A percentile compares a stretch with the other conserved stretches of the same genome.
Conservation (phyloP, 2,329 filamentous ascomycete species). For the Clarireedia sp. region DNA sequence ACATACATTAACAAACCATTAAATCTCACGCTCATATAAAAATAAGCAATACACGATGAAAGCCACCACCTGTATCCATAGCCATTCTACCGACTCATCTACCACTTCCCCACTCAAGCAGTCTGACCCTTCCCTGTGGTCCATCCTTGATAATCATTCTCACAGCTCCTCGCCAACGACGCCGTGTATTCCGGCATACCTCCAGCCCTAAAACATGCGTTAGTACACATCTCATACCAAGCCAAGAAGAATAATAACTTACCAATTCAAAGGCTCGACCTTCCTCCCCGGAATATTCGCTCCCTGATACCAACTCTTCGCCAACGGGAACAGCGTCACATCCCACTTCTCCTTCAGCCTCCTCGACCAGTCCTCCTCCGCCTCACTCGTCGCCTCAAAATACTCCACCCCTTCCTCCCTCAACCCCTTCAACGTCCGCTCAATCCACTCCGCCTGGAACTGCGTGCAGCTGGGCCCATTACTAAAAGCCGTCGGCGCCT, state of each 20-base stretch:
- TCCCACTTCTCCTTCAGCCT: constrained; percentile 27
- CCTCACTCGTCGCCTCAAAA: constrained; percentile 28
- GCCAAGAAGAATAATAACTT: background rate
- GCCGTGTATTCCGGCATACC: constrained; percentile 7
- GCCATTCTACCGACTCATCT: too few relatives aligned
- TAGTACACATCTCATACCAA: background rate
- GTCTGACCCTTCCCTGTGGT: background rate
- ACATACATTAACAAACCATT: too few relatives aligned
- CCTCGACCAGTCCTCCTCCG: constrained; percentile 30
- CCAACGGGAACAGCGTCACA: constrained; percentile 28
- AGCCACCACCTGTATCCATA: too few relatives aligned
- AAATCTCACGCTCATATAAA: too few relatives aligned
- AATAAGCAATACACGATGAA: too few relatives aligned
- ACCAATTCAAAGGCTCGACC: constrained; percentile 31
- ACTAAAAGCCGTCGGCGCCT: constrained; percentile 32
- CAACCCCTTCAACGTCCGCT: constrained; percentile 28
- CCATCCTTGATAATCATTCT: constrained; percentile 11
- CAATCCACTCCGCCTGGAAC: constrained; percentile 35
- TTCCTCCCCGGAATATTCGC: constrained; percentile 35
- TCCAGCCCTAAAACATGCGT: background rate
- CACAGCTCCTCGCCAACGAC: constrained; percentile 5
- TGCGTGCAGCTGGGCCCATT: constrained; percentile 36
- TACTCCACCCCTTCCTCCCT: constrained; percentile 24
- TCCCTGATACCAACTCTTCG: constrained; percentile 36
- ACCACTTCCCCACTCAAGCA: too few relatives aligned